Conservation (phyloP, 805 yeast species). For the Starmerella cellae region DNA sequence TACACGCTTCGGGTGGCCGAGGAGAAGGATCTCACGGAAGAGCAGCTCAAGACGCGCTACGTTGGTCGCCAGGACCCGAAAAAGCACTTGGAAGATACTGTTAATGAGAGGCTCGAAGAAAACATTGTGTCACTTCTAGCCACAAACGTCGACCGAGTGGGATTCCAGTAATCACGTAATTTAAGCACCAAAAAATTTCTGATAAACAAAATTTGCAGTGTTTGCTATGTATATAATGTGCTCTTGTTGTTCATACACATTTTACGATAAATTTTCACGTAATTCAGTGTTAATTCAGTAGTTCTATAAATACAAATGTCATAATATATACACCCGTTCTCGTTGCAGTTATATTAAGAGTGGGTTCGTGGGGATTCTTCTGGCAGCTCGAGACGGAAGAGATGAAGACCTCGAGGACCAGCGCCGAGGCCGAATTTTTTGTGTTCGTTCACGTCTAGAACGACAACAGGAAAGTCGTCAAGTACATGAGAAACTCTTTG, state of each 20-base stretch:
- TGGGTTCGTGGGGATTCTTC: no score
- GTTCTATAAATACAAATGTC: no score
- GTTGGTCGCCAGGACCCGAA: constrained; percentile 99
- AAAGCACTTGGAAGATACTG: constrained; percentile 85
- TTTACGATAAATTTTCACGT: no score
- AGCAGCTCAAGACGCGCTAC: constrained; percentile 83
- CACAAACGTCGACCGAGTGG: constrained; percentile 79
- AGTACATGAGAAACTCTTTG: neutral
- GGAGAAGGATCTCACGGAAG: constrained; percentile 77
- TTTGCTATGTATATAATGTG: no score
- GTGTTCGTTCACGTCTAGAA: constrained; percentile 4
- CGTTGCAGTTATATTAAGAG: no score
- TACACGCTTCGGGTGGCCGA: constrained; percentile 85
- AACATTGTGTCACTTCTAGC: constrained; percentile 79
- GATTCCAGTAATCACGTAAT: constrained; percentile 45
- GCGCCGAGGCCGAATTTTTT: constrained; percentile 1
- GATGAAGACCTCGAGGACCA: constrained; percentile 4
- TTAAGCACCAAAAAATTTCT: neutral
- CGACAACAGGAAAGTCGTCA: neutral
- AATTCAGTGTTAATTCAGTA: no score
- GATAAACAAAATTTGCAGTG: no score
- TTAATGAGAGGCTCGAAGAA: constrained; percentile 74
- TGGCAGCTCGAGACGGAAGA: neutral
- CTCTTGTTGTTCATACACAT: no score
- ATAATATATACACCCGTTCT: no score